A percentile compares a stretch with the other conserved stretches of the same genome.
These are phyloP conservation scores for Teratosphaeria zuluensis DNA, from an alignment of 2,329 filamentous ascomycete genomes.

Conservation along the genomic window DNA sequence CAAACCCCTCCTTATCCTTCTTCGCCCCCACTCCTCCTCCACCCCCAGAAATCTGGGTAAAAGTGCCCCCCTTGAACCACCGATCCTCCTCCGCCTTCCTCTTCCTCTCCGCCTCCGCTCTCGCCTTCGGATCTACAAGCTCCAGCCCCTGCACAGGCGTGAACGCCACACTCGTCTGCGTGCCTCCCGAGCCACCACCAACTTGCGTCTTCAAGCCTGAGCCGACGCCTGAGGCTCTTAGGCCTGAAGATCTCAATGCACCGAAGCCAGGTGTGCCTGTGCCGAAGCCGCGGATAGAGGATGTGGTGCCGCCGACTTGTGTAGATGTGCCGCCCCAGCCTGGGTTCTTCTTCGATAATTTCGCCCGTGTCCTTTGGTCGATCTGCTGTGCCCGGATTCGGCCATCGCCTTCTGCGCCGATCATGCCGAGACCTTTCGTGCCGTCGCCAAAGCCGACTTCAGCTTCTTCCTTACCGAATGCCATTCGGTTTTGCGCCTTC, in stretches of 20 bases:
- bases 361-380: conserved; percentile 85
- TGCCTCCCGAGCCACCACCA: conserved; percentile 49
- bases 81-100: conserved; percentile 87
- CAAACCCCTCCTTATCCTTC: conserved; percentile 59
- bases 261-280: conserved; percentile 48
- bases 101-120: conserved; percentile 80
- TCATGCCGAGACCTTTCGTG: conserved; percentile 88
- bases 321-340: conserved; percentile 68
- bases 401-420: conserved; percentile 80
- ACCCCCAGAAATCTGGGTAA: conserved; percentile 60
- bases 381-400: conserved; percentile 80
- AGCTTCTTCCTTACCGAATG: conserved; percentile 88
- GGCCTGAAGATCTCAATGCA: conserved; percentile 64
- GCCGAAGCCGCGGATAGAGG: conserved; percentile 68
- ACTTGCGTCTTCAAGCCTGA: conserved; percentile 21
- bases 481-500: conserved; percentile 93
- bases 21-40: conserved; percentile 40
- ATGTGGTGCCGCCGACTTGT: conserved; percentile 57
- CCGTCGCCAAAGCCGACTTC: conserved; percentile 87
- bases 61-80: conserved; percentile 86
- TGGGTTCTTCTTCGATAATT: conserved; percentile 88
- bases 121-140: conserved; percentile 84
- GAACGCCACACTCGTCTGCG: conserved; percentile 72
- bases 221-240: conserved; percentile 78
- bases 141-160: conserved; percentile 92